These are phyloP conservation scores for Lithospermum erythrorhizon DNA, from an alignment of 257 asterid species.

Conservation along the genomic window DNA sequence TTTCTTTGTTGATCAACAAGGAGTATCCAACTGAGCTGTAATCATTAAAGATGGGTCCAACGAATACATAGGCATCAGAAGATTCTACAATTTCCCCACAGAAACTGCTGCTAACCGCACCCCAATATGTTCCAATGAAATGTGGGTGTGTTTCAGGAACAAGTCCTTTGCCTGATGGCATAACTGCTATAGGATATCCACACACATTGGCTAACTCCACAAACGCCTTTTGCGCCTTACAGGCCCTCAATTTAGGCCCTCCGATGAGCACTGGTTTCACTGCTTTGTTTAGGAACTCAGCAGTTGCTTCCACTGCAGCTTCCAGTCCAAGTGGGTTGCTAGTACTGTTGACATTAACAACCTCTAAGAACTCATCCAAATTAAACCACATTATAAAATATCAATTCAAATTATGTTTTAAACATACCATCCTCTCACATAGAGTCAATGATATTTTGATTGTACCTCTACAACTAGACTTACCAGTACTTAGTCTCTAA, in stretches of 20 bases:
- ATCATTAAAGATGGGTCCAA: conserved; percentile 46
- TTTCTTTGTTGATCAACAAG: conserved; percentile 38
- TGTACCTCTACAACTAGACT: neutral
- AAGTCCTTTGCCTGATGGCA: conserved; percentile 46
- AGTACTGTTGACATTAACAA: conserved; percentile 13
- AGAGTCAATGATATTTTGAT: no score
- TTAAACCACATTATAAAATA: no score
- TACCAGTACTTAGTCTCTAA: neutral
- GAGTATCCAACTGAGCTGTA: conserved; percentile 56
- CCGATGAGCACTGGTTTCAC: conserved; percentile 43
- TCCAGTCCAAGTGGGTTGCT: conserved; percentile 39
- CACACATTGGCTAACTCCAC: conserved; percentile 32
- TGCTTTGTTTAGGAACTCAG: conserved; percentile 45
- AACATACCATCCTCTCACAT: no score
- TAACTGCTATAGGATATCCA: conserved; percentile 41
- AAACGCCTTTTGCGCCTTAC: conserved; percentile 27
- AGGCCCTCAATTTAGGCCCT: conserved; percentile 37
- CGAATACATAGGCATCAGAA: conserved; percentile 41
- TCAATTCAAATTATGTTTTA: neutral
- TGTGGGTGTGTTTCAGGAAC: conserved; percentile 43
- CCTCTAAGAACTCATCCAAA: neutral
- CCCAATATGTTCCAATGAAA: conserved; percentile 50
- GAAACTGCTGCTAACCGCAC: conserved; percentile 41
- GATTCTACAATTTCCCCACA: conserved; percentile 55
- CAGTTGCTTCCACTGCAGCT: conserved; percentile 51